A percentile compares a stretch with the other conserved stretches of the same genome.
These are phyloP conservation scores for Phytophthora litchii DNA, from an alignment of 352 stramenopile species.

Conservation along the genomic window DNA sequence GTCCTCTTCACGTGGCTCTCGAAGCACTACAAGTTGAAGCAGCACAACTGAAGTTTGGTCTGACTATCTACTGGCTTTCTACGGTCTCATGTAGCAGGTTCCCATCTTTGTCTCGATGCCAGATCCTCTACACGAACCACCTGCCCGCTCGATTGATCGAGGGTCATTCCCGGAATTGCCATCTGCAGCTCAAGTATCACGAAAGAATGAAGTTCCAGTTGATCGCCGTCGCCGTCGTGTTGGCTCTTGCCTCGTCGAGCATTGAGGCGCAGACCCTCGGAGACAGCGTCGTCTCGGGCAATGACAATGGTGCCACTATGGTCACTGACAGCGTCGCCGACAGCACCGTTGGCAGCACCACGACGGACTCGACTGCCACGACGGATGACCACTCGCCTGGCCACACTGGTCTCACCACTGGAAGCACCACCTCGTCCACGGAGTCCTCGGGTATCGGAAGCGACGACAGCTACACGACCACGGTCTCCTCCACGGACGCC, in stretches of 20 bases:
- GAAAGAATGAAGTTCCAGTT: conserved; percentile 37
- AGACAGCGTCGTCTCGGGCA: conserved; percentile 42
- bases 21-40: conserved; percentile 15
- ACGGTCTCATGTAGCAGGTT: conserved; percentile 11
- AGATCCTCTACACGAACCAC: conserved; percentile 24
- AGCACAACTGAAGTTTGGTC: conserved; percentile 17
- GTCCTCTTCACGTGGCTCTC: conserved; percentile 3
- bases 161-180: conserved; percentile 23
- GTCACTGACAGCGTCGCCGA: conserved; percentile 20
- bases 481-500: conserved; percentile 16
- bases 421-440: neutral
- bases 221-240: conserved; percentile 16
- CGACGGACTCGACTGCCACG: conserved; percentile 9
- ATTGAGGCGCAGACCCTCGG: conserved; percentile 40
- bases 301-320: conserved; percentile 33
- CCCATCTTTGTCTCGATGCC: conserved; percentile 26
- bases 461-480: conserved; percentile 23
- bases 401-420: conserved; percentile 15
- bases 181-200: conserved; percentile 8
- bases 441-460: conserved; percentile 10
- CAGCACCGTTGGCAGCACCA: conserved; percentile 18
- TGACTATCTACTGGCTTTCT: conserved; percentile 22
- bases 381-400: conserved; percentile 14
- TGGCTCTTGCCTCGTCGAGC: conserved; percentile 20
- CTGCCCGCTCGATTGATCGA: neutral